Evolutionary conservation across 2,329 filamentous ascomycete species (phyloP).

Genomic region (Hortaea werneckii): DNA sequence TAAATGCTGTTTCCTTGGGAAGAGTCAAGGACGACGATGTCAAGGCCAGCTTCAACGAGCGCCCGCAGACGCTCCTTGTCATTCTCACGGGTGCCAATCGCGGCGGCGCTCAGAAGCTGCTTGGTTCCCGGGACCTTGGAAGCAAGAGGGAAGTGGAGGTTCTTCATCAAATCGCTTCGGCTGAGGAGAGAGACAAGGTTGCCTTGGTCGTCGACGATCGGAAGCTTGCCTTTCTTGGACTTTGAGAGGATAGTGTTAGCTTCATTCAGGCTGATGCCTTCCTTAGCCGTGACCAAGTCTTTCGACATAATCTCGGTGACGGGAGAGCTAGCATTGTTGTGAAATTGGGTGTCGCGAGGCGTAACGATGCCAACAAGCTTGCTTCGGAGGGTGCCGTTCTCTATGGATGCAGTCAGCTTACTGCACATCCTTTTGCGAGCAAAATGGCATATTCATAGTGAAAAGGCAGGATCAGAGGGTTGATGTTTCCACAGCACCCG

Average conservation of each 20-base stretch:
- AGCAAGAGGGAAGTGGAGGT: constrained; percentile 89
- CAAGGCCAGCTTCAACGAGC: constrained; percentile 87
- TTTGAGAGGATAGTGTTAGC: constrained; percentile 87
- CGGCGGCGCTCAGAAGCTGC: constrained; percentile 90
- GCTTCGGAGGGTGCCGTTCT: constrained; percentile 83
- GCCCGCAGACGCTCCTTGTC: constrained; percentile 79
- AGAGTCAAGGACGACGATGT: constrained; percentile 91
- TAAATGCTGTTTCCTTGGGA: constrained; percentile 98
- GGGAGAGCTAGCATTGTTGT: constrained; percentile 59
- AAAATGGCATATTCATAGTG: neutral
- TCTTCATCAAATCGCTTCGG: constrained; percentile 95
- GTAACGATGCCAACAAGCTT: constrained; percentile 97
- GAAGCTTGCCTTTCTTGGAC: constrained; percentile 79
- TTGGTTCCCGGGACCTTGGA: constrained; percentile 96
- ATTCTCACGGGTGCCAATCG: constrained; percentile 88
- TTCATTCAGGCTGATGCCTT: constrained; percentile 73
- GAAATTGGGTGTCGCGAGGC: constrained; percentile 96
- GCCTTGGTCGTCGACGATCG: constrained; percentile 40
- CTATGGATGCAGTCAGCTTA: constrained; percentile 38
- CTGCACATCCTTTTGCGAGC: neutral
- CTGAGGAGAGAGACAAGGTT: constrained; percentile 71
- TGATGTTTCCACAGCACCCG: constrained; percentile 24
- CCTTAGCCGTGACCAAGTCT: constrained; percentile 77
- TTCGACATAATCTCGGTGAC: constrained; percentile 92
- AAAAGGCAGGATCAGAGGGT: constrained; percentile 16